Evolutionary conservation across 495 filamentous ascomycete species (phyloP).

Genomic region (Penicillium atrosanguineum): DNA sequence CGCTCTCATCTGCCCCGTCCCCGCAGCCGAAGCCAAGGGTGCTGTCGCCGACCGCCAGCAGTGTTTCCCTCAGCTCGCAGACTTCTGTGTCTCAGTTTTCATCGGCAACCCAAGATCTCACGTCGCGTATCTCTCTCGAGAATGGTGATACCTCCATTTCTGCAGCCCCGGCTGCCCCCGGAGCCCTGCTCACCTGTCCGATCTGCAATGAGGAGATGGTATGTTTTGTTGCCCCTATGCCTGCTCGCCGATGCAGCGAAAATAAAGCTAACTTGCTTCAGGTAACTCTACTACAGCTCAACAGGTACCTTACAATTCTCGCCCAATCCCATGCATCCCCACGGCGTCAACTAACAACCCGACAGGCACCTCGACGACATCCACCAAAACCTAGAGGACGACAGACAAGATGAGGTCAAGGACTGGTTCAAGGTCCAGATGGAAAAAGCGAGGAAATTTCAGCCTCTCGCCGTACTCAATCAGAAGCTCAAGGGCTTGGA

Average conservation of each 20-base stretch:
- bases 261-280: constrained; percentile 9
- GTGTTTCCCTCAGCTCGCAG: constrained; percentile 59
- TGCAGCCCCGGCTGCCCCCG: constrained; percentile 52
- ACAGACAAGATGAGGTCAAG: constrained; percentile 94
- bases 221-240: constrained; percentile 12
- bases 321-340: neutral
- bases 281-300: constrained; percentile 89
- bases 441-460: constrained; percentile 91
- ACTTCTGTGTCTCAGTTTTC: constrained; percentile 60
- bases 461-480: constrained; percentile 86
- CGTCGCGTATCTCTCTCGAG: constrained; percentile 55
- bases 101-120: constrained; percentile 56
- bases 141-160: constrained; percentile 48
- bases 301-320: constrained; percentile 56
- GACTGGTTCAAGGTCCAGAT: constrained; percentile 98
- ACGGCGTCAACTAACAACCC: constrained; percentile 23
- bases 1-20: constrained; percentile 63
- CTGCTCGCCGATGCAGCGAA: constrained; percentile 1
- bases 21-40: constrained; percentile 53
- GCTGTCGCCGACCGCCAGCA: constrained; percentile 60
- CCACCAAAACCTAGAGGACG: constrained; percentile 89
- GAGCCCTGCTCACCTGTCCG: constrained; percentile 75
- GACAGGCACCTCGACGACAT: constrained; percentile 85
- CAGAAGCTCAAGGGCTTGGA: constrained; percentile 97
- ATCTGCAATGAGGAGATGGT: constrained; percentile 98